Conservation (phyloP, 495 filamentous ascomycete species). For the Penicillium maclennaniae region DNA sequence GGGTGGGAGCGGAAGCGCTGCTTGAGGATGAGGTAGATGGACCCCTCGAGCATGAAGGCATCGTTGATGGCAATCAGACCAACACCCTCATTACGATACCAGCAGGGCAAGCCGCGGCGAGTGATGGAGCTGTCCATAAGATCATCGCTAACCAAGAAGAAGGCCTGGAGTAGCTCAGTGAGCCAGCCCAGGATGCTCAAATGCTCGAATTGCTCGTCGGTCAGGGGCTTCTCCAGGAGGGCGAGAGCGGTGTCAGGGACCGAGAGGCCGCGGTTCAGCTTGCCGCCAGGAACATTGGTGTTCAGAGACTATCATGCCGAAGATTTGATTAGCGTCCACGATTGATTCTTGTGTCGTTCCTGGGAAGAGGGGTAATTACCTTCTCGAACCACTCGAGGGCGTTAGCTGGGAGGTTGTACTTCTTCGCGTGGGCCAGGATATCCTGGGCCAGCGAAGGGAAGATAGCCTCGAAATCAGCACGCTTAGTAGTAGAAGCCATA, state of each 20-base stretch:
- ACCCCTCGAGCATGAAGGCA: slow-evolving; percentile 88
- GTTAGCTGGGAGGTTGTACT: slow-evolving; percentile 77
- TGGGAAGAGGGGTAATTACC: slow-evolving; percentile 44
- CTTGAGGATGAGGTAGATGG: slow-evolving; percentile 88
- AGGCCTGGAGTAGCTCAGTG: slow-evolving; percentile 95
- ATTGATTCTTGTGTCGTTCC: background rate
- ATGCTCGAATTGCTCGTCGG: slow-evolving; percentile 75
- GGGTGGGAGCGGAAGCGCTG: slow-evolving; percentile 86
- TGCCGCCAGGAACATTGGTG: slow-evolving; percentile 86
- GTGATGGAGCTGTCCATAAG: slow-evolving; percentile 97
- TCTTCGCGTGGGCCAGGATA: slow-evolving; percentile 66
- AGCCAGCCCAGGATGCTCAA: slow-evolving; percentile 89
- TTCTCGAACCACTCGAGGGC: slow-evolving; percentile 84
- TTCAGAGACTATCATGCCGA: slow-evolving; percentile 57
- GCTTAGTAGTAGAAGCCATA: slow-evolving; percentile 64
- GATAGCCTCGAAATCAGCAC: slow-evolving; percentile 81
- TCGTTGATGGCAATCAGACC: slow-evolving; percentile 98
- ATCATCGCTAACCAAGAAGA: slow-evolving; percentile 97
- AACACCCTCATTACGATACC: slow-evolving; percentile 84
- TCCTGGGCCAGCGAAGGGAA: slow-evolving; percentile 78
- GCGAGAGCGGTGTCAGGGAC: slow-evolving; percentile 84
- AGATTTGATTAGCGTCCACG: background rate
- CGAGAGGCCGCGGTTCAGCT: slow-evolving; percentile 98
- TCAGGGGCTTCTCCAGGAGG: slow-evolving; percentile 68
- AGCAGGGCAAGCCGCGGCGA: slow-evolving; percentile 88